phyloP scores from a whole-genome alignment of 345 rosid species.

The Bretschneidera sinensis region DNA sequence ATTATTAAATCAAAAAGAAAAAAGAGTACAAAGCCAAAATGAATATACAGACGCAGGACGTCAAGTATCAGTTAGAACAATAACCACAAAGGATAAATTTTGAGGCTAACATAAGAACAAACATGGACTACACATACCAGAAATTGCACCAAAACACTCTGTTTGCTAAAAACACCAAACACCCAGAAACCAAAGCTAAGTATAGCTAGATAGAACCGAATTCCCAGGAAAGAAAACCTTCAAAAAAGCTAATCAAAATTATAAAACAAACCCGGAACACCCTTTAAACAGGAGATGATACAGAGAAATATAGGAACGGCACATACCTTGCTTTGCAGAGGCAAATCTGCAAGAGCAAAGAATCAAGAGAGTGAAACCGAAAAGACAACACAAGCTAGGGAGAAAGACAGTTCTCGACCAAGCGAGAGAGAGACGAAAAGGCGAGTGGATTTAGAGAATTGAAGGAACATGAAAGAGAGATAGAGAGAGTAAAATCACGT shows the following conservation, averaged over 20 bases:
- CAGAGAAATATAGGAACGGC: slow-evolving; percentile 15
- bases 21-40: neutral
- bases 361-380: slow-evolving; percentile 15
- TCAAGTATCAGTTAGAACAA: slow-evolving; percentile 3
- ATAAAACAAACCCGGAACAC: slow-evolving; percentile 7
- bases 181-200: slow-evolving; percentile 18
- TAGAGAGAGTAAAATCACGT: slow-evolving; percentile 45
- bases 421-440: slow-evolving; percentile 25
- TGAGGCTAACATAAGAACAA: slow-evolving; percentile 6
- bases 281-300: slow-evolving; percentile 1
- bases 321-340: slow-evolving; percentile 30
- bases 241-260: neutral
- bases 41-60: neutral
- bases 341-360: slow-evolving; percentile 46
- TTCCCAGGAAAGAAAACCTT: neutral
- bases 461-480: slow-evolving; percentile 5
- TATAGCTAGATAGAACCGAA: slow-evolving; percentile 9
- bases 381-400: slow-evolving; percentile 15
- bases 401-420: slow-evolving; percentile 8
- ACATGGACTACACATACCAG: neutral
- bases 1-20: too few relatives aligned
- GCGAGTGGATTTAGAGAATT: slow-evolving; percentile 35
- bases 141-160: neutral
- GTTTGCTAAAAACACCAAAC: neutral
- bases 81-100: neutral